These are phyloP conservation scores for Spinellus fusiger DNA, from an alignment of 192 early-diverging fungal genomes.

Conservation along the genomic window DNA sequence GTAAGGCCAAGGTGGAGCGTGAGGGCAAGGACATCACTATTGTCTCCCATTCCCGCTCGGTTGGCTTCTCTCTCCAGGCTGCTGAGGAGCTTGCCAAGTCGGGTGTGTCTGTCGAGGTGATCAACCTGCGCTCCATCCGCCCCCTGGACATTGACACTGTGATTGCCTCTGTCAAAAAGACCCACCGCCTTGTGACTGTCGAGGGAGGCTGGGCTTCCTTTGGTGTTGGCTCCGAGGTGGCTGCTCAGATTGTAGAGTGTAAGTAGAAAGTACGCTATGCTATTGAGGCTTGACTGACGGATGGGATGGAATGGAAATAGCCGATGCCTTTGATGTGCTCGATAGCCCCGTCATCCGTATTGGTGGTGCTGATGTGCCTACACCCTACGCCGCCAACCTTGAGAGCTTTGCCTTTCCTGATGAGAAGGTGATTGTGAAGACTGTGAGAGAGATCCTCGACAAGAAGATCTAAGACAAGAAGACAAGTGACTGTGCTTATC, in stretches of 20 bases:
- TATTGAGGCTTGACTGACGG: not conserved
- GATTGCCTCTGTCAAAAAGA: slow-evolving; percentile 93
- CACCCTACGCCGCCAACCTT: slow-evolving; percentile 94
- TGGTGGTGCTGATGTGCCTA: slow-evolving; percentile 96
- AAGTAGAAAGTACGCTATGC: too few relatives aligned
- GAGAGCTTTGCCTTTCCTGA: slow-evolving; percentile 86
- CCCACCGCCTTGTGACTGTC: slow-evolving; percentile 92
- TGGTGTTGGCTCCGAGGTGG: slow-evolving; percentile 92
- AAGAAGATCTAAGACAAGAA: slow-evolving; percentile 22
- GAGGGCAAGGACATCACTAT: slow-evolving; percentile 85
- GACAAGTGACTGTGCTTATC: too few relatives aligned
- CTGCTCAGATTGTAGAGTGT: slow-evolving; percentile 92
- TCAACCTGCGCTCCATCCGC: slow-evolving; percentile 97
- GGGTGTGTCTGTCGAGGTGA: slow-evolving; percentile 76
- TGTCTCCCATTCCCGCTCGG: slow-evolving; percentile 88
- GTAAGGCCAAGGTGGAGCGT: slow-evolving; percentile 92
- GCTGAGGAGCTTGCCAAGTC: slow-evolving; percentile 82
- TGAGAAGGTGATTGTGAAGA: slow-evolving; percentile 75
- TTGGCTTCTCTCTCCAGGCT: slow-evolving; percentile 81
- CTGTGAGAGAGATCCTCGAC: slow-evolving; percentile 61
- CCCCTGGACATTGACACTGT: slow-evolving; percentile 91
- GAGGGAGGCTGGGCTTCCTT: slow-evolving; percentile 95
- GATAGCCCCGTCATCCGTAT: slow-evolving; percentile 92
- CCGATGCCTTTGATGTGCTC: slow-evolving; percentile 91
- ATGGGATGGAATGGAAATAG: slow-evolving; percentile 8